A percentile compares a stretch with the other conserved stretches of the same genome.
Evolutionary conservation across 2,329 filamentous ascomycete genomes (phyloP).

Genomic region (Corynespora cassiicola): DNA sequence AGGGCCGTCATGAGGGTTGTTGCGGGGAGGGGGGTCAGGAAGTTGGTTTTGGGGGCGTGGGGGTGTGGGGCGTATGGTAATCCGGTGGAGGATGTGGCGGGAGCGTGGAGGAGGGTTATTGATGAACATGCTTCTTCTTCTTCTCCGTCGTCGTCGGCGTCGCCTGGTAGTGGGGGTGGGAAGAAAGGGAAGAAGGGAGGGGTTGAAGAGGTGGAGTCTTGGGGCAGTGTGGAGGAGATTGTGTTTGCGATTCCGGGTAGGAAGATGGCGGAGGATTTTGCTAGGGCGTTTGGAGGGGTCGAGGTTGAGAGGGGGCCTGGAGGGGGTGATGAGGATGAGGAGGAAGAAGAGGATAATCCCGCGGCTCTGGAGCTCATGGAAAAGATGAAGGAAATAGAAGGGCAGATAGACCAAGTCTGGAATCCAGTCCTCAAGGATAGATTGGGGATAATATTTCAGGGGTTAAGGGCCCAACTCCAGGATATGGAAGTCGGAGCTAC

Average conservation of each 20-base stretch:
- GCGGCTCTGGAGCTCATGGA: slow-evolving; percentile 34
- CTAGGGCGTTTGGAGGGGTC: slow-evolving; percentile 54
- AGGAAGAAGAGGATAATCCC: slow-evolving; percentile 27
- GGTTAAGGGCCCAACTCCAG: slow-evolving; percentile 39
- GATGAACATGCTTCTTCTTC: too few relatives aligned
- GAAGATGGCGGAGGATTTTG: slow-evolving; percentile 61
- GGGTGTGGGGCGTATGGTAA: slow-evolving; percentile 71
- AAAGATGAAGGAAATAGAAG: slow-evolving; percentile 46
- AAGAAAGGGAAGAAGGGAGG: slow-evolving; percentile 29
- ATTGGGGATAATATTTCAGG: slow-evolving; percentile 35
- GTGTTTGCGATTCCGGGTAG: slow-evolving; percentile 65
- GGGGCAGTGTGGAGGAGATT: slow-evolving; percentile 58
- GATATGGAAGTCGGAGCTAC: too few relatives aligned
- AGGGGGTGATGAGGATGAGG: slow-evolving; percentile 40
- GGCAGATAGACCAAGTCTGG: slow-evolving; percentile 39
- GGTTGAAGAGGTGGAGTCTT: slow-evolving; percentile 34
- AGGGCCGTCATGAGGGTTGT: slow-evolving; percentile 61
- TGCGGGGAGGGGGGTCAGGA: slow-evolving; percentile 51
- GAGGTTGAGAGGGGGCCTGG: slow-evolving; percentile 46
- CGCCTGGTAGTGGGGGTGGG: slow-evolving; percentile 3
- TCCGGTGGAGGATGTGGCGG: slow-evolving; percentile 64
- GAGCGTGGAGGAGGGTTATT: slow-evolving; percentile 57
- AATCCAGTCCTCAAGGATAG: slow-evolving; percentile 42
- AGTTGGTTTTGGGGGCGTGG: slow-evolving; percentile 68
- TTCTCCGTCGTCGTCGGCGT: too few relatives aligned